Base-by-base conservation (phyloP, 2,329 filamentous ascomycete genomes). In the Amauroascus verrucosus region DNA sequence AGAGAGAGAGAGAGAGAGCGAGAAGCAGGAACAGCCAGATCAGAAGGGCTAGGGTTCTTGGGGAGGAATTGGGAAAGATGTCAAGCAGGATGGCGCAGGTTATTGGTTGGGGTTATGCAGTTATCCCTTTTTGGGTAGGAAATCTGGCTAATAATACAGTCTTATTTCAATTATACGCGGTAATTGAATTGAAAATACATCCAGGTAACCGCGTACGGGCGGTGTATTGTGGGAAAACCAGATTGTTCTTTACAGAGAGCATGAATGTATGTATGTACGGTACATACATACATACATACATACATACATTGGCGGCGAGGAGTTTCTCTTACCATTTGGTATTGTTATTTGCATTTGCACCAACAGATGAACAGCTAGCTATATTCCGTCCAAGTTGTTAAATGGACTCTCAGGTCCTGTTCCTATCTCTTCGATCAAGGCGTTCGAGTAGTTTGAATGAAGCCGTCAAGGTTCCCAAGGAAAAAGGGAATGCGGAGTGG, bases 131-230 rank as follows among this genome's bases (percentile, higher is more conserved):
- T 41, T 33, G 48, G 48, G 37, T 9, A 11, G 28, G 1, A 22
- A 30, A 24, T 40, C 13, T 2, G 48, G 37, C 30, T 43, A 50
- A 50, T 50, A 33, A 50, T 50, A 50, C 48, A 11, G 11, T 3
- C 11, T 14, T 26, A 48, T 38, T 18, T 22, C 32, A 2, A 37
- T 38, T 28, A 22, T 8, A 11, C 24, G 9, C 20, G 11, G 46
- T 48, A n/a, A 37, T 30, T 26, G 18, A 28, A 30, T 13, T 4
- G 8, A n/a, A 7, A 35, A n/a, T 48, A 48, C 45, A 26, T 35
- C 14, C 30, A 24, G 13, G 37, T 40, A 40, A 6, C 37, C n/a
- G 11, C 28, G 11, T 32, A 32, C 28, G 11, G 11, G 13, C 33
- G 33, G 13, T 35, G 33, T 35, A 35, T 35, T 35, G 14, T 38